Evolutionary conservation across 1,139 yeast species (phyloP).

Genomic region (Waltiozyma sp.): DNA sequence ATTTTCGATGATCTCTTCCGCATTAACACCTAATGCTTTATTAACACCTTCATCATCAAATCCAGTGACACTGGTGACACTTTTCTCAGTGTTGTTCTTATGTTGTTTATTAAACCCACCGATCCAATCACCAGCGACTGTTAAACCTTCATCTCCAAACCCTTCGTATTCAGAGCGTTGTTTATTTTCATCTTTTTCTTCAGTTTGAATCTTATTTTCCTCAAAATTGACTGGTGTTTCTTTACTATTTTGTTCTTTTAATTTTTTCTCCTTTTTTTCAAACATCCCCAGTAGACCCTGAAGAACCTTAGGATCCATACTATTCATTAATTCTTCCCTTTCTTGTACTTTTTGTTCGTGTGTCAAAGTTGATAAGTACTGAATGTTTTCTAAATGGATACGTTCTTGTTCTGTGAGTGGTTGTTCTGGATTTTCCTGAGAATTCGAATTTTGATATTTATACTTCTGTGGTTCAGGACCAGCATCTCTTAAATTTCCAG

Average conservation of each 20-base stretch:
- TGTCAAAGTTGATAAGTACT: conserved; percentile 51
- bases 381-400: conserved; percentile 69
- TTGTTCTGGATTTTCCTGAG: neutral
- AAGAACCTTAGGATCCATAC: conserved; percentile 60
- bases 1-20: neutral
- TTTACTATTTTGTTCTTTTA: conserved; percentile 10
- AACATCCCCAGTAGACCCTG: conserved; percentile 32
- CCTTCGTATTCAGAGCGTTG: conserved; percentile 46
- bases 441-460: conserved; percentile 8
- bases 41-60: conserved; percentile 23
- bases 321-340: conserved; percentile 51
- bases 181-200: conserved; percentile 12
- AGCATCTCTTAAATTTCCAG: conserved; percentile 7
- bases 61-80: conserved; percentile 13
- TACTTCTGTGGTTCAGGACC: conserved; percentile 12
- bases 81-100: conserved; percentile 21
- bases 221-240: too few species aligned
- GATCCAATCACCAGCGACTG: conserved; percentile 47
- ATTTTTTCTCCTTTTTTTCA: conserved; percentile 30
- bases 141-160: conserved; percentile 10
- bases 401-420: conserved; percentile 48
- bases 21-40: conserved; percentile 22
- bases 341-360: conserved; percentile 56
- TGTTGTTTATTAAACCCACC: conserved; percentile 36
- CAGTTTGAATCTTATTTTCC: too few species aligned